Base-by-base conservation (phyloP, 352 stramenopile genomes). In the Phytopythium chamaehyphon region DNA sequence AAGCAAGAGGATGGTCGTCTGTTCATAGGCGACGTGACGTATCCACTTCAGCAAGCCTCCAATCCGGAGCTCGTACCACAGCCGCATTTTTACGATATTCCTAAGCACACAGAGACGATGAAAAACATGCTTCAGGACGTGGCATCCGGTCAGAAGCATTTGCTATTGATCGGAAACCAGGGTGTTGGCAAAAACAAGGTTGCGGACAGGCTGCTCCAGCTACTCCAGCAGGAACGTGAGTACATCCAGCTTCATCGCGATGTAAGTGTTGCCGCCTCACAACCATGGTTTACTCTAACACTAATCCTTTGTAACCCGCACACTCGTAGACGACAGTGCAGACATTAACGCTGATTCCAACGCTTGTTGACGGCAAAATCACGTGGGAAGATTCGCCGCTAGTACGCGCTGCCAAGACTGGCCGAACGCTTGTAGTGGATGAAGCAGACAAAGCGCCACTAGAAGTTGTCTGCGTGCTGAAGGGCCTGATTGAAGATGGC, bases 191-290 rank as follows among this genome's bases (percentile, higher is more conserved):
- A 98, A 59, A 98, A 98, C 73, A 97, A 96, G 47, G 73, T 98
- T 26, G 88, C 89, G 16, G 95, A 98, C 66, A 66, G 88, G 1
- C 54, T 98, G 15, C 56, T 98, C n/a, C 75, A 95, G 54, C 67
- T 96, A 11, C 48, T 98, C 14, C 61, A 97, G 45, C 91, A 90
- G 53, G 95, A 98, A 55, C 77, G 95, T 52, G 95, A 98, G 75
- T 98, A 99, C 66, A 93, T 98, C 54, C 96, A 99, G 59, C 85
- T 99, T 1, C 96, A 99, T 62, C 78, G 96, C 52, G 95, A 98
- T 54, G 81, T 91, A 69, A n/a, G 78, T 72, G 11, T 10, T 57
- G 26, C 2, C 1, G 39, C n/a, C 15, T 24, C 3, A 18, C 7
- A 18, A 38, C 24, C 12, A 37, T 31, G 5, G 9, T 5, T 23